Percentiles rank a stretch among this genome's conserved stretches.
Conservation (phyloP, 139 green algal species). For the Zygnema cylindricum region DNA sequence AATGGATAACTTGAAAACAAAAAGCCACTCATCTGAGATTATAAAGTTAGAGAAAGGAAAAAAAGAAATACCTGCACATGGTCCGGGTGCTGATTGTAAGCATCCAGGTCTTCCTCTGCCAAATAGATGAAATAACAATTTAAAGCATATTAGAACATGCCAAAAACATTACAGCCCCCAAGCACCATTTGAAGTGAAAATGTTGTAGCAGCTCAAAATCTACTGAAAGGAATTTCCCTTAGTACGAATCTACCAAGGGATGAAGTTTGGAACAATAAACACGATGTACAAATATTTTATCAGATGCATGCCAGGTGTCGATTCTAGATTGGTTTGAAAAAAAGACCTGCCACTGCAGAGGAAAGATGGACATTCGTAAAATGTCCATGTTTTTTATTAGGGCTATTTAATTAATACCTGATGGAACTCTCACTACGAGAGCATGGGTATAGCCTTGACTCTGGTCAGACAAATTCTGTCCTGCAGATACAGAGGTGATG, state of each 20-base stretch:
- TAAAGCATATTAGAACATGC: neutral
- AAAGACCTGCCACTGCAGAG: no score
- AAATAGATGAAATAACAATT: neutral
- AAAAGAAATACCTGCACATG: constrained; percentile 10
- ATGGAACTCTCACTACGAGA: constrained; percentile 36
- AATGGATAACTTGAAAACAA: no score
- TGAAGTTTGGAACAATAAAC: neutral
- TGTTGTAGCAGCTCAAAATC: neutral
- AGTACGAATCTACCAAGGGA: neutral
- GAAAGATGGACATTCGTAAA: no score
- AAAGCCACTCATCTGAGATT: no score
- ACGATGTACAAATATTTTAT: neutral
- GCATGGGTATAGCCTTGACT: constrained; percentile 46
- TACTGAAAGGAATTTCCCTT: neutral
- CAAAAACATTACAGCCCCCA: neutral
- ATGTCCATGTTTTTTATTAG: no score
- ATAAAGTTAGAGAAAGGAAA: no score
- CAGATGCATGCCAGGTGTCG: no score
- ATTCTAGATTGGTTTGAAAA: no score
- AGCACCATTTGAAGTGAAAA: neutral
- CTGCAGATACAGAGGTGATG: neutral
- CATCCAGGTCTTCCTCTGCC: constrained; percentile 39
- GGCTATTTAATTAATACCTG: no score
- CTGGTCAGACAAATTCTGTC: constrained; percentile 22
- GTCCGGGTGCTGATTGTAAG: constrained; percentile 43